Percentiles rank a stretch among this genome's conserved stretches.
These are phyloP conservation scores for Spathaspora sp. DNA, from an alignment of 805 yeast genomes.

Conservation along the genomic window DNA sequence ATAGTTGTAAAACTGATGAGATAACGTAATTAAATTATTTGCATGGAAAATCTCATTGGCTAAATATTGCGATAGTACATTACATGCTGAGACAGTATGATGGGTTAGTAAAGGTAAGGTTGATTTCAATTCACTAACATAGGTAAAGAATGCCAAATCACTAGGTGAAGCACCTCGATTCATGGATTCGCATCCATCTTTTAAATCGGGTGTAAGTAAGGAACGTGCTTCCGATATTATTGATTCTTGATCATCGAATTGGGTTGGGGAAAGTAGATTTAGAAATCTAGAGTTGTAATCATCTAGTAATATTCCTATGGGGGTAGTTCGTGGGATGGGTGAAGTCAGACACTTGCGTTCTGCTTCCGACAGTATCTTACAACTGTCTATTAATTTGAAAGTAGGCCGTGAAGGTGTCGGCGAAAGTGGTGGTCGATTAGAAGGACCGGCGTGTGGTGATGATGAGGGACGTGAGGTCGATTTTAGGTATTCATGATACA, in stretches of 20 bases:
- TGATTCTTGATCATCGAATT: neutral
- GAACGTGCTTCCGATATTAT: neutral
- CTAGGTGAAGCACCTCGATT: neutral
- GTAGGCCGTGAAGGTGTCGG: slow-evolving; percentile 6
- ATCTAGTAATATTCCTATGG: neutral
- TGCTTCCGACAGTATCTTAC: too few species aligned
- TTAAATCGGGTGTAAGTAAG: neutral
- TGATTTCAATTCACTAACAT: neutral
- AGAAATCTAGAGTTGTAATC: neutral
- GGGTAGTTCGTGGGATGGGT: slow-evolving; percentile 6
- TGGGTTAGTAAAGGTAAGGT: neutral
- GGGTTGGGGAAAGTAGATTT: neutral
- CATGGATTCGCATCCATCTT: neutral
- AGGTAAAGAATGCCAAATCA: neutral
- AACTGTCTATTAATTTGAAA: neutral
- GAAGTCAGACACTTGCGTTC: neutral
- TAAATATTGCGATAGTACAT: slow-evolving; percentile 4
- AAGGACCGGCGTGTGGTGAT: too few species aligned
- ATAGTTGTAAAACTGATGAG: slow-evolving; percentile 4
- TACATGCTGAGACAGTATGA: neutral
- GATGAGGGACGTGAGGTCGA: neutral
- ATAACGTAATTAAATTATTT: slow-evolving; percentile 6
- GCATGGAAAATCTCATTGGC: slow-evolving; percentile 10
- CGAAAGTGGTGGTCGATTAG: slow-evolving; percentile 1
- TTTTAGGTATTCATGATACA: neutral